Percentiles rank a stretch among this genome's conserved stretches.
Evolutionary conservation across 306 rosid genomes (phyloP).

Genomic region (Acmispon strigosus): DNA sequence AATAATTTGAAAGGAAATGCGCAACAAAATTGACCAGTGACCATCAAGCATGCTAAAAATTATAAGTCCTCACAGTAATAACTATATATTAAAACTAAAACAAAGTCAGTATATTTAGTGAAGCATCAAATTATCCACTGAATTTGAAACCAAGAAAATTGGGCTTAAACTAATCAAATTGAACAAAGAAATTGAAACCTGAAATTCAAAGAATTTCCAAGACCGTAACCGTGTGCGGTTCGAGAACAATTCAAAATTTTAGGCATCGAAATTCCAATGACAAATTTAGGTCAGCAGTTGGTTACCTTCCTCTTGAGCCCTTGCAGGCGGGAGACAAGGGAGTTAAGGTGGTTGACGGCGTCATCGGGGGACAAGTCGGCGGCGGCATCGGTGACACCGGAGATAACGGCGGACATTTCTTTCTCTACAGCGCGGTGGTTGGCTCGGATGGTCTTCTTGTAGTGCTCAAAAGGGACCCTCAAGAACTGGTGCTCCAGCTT

Average conservation of each 20-base stretch:
- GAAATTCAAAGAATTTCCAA: not conserved
- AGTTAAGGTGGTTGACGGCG: constrained; percentile 69
- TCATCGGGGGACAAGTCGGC: constrained; percentile 44
- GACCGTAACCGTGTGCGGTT: not conserved
- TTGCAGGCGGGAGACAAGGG: constrained; percentile 79
- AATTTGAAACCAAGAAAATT: not conserved
- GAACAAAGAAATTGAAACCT: not conserved
- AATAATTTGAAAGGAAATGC: not conserved
- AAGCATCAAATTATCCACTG: not conserved
- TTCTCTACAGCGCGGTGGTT: constrained; percentile 81
- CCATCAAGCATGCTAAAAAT: not conserved
- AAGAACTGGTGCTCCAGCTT: constrained; percentile 94
- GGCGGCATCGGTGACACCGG: constrained; percentile 53
- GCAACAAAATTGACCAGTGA: not conserved
- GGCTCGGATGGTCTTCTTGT: constrained; percentile 91
- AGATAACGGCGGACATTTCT: constrained; percentile 73
- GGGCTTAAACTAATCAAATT: not conserved
- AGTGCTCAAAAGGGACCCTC: constrained; percentile 95
- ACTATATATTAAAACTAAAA: not conserved
- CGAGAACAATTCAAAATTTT: not conserved
- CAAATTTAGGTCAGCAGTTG: constrained; percentile 15
- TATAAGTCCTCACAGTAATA: not conserved
- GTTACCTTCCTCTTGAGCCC: constrained; percentile 85
- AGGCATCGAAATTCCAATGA: not conserved
- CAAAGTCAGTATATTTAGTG: not conserved